phyloP scores from a whole-genome alignment of 2,329 filamentous ascomycete species.

The Atkinsonella texensis region DNA sequence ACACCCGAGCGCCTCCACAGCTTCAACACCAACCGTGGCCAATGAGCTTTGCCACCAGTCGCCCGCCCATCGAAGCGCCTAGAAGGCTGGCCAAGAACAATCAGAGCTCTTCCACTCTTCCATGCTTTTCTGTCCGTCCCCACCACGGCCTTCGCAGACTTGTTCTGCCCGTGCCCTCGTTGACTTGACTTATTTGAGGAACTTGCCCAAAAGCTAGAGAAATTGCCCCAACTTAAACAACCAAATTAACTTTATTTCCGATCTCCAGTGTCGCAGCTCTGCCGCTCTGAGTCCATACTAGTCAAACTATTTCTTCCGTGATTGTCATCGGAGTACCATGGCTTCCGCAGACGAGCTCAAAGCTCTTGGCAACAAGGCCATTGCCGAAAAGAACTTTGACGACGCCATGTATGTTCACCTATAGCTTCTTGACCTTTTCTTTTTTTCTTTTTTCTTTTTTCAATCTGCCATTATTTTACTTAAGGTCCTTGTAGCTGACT shows the following conservation, averaged over 20 bases:
- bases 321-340: slow-evolving; percentile 25
- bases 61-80: slow-evolving; percentile 29
- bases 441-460: background rate
- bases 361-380: slow-evolving; percentile 96
- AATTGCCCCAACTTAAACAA: background rate
- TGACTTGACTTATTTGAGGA: background rate
- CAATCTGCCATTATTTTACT: no score
- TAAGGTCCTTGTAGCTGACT: background rate
- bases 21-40: slow-evolving; percentile 15
- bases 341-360: slow-evolving; percentile 70
- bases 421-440: background rate
- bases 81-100: slow-evolving; percentile 20
- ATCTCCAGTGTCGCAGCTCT: no score
- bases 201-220: background rate
- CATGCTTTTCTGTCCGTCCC: slow-evolving; percentile 16
- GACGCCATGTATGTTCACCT: slow-evolving; percentile 69
- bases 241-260: background rate
- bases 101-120: slow-evolving; percentile 9
- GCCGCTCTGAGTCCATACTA: no score
- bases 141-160: slow-evolving; percentile 10
- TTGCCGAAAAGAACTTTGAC: slow-evolving; percentile 92
- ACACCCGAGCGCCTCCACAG: background rate
- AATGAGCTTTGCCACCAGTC: slow-evolving; percentile 17
- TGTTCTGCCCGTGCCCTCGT: no score
- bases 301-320: background rate